Conservation (phyloP, 371 early-diverging fungal species). For the Choanephora cucurbitarum region DNA sequence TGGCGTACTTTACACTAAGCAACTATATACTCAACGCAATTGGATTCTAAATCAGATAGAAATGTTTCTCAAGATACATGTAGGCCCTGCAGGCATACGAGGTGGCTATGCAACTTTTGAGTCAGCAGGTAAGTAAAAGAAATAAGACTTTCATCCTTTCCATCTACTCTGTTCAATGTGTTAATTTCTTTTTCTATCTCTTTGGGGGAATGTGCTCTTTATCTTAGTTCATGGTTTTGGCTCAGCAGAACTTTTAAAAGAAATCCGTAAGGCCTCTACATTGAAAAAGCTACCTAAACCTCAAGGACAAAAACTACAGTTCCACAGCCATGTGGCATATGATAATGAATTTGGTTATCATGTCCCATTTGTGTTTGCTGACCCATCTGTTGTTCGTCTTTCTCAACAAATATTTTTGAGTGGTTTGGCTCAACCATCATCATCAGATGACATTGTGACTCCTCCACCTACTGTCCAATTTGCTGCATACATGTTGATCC, state of each 20-base stretch:
- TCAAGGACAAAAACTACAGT: constrained; percentile 40
- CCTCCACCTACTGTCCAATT: constrained; percentile 61
- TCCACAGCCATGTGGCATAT: constrained; percentile 43
- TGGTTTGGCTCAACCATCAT: constrained; percentile 32
- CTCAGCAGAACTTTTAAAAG: constrained; percentile 51
- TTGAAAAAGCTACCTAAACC: constrained; percentile 46
- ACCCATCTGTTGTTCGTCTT: constrained; percentile 59
- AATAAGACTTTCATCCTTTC: neutral
- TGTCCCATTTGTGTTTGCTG: constrained; percentile 63
- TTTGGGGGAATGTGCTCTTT: no score
- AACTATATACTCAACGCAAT: constrained; percentile 39
- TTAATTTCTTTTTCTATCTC: no score
- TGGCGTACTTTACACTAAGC: constrained; percentile 61
- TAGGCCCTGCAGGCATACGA: constrained; percentile 55
- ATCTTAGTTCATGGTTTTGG: constrained; percentile 63
- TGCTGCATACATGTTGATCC: constrained; percentile 59
- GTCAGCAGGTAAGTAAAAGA: constrained; percentile 50
- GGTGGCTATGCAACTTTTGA: constrained; percentile 65
- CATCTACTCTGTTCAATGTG: no score
- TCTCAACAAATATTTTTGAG: constrained; percentile 54
- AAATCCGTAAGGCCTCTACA: constrained; percentile 54
- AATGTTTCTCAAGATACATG: constrained; percentile 60
- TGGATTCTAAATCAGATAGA: constrained; percentile 59
- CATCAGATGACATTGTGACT: constrained; percentile 20
- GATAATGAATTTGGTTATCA: constrained; percentile 58